Percentiles rank a stretch among this genome's conserved stretches.
phyloP scores from a whole-genome alignment of 2,329 filamentous ascomycete genomes.

The Kalmusia sp. region DNA sequence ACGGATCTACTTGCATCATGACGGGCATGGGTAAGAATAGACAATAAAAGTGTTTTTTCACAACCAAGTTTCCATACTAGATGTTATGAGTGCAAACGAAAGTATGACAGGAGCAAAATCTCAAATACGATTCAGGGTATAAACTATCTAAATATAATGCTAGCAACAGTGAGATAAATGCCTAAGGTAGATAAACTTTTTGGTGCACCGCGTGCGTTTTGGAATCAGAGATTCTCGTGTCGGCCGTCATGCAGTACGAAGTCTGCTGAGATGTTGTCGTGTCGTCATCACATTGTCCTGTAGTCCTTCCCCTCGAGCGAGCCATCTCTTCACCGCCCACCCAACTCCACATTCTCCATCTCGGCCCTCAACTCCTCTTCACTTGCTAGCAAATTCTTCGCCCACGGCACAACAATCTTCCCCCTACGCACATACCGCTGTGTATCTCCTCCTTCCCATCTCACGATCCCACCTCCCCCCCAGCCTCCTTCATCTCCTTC shows the following conservation, averaged over 20 bases:
- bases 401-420: conserved; percentile 71
- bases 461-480: conserved; percentile 16
- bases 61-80: too few relatives aligned
- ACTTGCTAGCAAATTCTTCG: conserved; percentile 78
- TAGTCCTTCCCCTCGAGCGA: too few relatives aligned
- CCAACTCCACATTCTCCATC: conserved; percentile 34
- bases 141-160: too few relatives aligned
- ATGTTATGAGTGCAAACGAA: too few relatives aligned
- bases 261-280: not conserved
- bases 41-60: not conserved
- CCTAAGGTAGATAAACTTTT: too few relatives aligned
- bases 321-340: conserved; percentile 1
- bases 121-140: too few relatives aligned
- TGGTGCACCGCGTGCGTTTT: too few relatives aligned
- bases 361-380: conserved; percentile 70
- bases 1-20: too few relatives aligned
- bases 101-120: too few relatives aligned
- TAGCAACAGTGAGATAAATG: too few relatives aligned
- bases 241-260: too few relatives aligned
- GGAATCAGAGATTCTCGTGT: too few relatives aligned
- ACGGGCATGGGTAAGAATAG: not conserved
- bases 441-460: conserved; percentile 5
- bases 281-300: not conserved
- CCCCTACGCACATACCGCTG: not conserved
- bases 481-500: conserved; percentile 17